phyloP scores from a whole-genome alignment of 2,329 filamentous ascomycete species.

The Verticillium dahliae region DNA sequence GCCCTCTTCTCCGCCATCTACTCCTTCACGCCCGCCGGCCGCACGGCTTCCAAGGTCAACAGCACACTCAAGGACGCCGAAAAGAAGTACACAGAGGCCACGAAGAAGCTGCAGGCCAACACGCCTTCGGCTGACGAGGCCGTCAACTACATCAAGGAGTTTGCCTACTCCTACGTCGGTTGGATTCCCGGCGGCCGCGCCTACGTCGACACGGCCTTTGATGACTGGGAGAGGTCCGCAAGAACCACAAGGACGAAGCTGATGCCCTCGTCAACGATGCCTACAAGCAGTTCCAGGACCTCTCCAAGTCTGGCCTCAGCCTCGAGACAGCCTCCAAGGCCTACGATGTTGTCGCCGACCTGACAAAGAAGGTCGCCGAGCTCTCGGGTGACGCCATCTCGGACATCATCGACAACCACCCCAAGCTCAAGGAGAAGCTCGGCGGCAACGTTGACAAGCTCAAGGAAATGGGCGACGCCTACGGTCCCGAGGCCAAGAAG shows the following conservation, averaged over 20 bases:
- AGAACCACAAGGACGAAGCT: constrained; percentile 63
- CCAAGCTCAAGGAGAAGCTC: constrained; percentile 64
- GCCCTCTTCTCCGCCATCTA: constrained; percentile 35
- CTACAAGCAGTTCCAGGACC: constrained; percentile 59
- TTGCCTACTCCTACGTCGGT: constrained; percentile 60
- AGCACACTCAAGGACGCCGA: constrained; percentile 47
- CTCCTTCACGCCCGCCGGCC: constrained; percentile 36
- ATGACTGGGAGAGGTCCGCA: constrained; percentile 61
- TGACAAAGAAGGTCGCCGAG: constrained; percentile 51
- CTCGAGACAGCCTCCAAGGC: constrained; percentile 55
- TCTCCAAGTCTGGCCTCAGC: constrained; percentile 53
- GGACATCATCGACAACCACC: constrained; percentile 68
- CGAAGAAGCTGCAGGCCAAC: constrained; percentile 52
- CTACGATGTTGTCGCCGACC: constrained; percentile 56
- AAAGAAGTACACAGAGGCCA: constrained; percentile 52
- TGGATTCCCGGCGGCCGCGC: constrained; percentile 65
- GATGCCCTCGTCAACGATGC: constrained; percentile 61
- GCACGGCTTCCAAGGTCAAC: constrained; percentile 34
- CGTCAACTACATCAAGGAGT: constrained; percentile 56
- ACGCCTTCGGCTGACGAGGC: constrained; percentile 63
- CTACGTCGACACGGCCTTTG: constrained; percentile 64
- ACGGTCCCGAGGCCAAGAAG: constrained; percentile 72
- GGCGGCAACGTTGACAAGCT: constrained; percentile 62
- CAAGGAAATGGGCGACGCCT: constrained; percentile 61
- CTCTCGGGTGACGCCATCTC: constrained; percentile 56